Evolutionary conservation across 1,284 basidiomycete species (phyloP).

Genomic region (Sanghuangporus baumii): DNA sequence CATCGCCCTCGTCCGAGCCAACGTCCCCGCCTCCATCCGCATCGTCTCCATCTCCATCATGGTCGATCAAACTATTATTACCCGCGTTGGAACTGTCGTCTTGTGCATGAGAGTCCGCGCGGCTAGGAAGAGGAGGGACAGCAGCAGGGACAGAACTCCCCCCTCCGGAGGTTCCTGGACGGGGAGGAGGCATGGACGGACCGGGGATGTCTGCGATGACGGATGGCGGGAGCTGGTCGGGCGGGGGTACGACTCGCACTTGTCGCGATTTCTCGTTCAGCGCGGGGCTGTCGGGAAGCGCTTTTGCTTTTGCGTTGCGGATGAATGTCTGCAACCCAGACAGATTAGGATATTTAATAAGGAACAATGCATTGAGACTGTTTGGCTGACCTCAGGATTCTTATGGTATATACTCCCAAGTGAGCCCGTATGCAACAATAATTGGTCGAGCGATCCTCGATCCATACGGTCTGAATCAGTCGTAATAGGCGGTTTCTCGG

Average conservation of each 20-base stretch:
- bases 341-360: neutral
- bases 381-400: constrained; percentile 69
- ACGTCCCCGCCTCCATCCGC: constrained; percentile 19
- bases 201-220: constrained; percentile 47
- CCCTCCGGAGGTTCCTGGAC: neutral
- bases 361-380: neutral
- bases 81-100: neutral
- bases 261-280: constrained; percentile 69
- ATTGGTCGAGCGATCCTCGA: constrained; percentile 87
- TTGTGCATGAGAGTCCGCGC: neutral
- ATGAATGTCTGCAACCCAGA: constrained; percentile 69
- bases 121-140: constrained; percentile 23
- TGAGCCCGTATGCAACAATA: constrained; percentile 78
- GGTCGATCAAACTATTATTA: constrained; percentile 18
- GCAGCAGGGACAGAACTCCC: constrained; percentile 18
- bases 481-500: constrained; percentile 94
- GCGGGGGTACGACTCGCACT: constrained; percentile 58
- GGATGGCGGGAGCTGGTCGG: constrained; percentile 42
- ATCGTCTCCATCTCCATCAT: constrained; percentile 19
- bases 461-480: constrained; percentile 98
- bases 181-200: constrained; percentile 45
- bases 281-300: constrained; percentile 71
- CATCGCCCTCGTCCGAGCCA: constrained; percentile 29
- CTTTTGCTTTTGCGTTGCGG: constrained; percentile 68
- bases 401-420: constrained; percentile 85